phyloP scores from a whole-genome alignment of 257 asterid genomes.

The Fraxinus cuspidata region DNA sequence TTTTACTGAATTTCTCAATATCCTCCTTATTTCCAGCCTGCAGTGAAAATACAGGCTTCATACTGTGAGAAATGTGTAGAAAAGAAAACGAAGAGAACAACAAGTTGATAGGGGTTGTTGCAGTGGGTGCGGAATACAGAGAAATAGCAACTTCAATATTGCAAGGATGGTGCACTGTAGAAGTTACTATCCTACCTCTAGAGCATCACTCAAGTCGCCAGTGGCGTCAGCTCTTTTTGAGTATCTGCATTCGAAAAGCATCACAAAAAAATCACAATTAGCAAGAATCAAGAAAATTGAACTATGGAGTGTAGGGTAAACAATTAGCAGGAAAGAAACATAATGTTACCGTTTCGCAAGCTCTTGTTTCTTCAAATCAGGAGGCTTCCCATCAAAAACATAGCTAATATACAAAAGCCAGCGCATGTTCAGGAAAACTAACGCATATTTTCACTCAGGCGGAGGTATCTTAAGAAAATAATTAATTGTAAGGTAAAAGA shows the following conservation, averaged over 20 bases:
- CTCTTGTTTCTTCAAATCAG: slow-evolving; percentile 92
- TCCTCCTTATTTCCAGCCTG: slow-evolving; percentile 87
- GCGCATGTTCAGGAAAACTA: slow-evolving; percentile 10
- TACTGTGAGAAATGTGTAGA: slow-evolving; percentile 14
- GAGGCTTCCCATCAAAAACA: slow-evolving; percentile 97
- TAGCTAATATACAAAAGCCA: slow-evolving; percentile 48
- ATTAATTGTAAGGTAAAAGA: slow-evolving; percentile 4
- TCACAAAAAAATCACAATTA: slow-evolving; percentile 13
- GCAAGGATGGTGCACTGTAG: not conserved
- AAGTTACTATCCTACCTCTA: slow-evolving; percentile 56
- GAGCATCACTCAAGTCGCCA: slow-evolving; percentile 71
- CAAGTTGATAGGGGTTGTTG: not conserved
- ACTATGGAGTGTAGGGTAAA: slow-evolving; percentile 18
- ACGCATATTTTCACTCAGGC: not conserved
- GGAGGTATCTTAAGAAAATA: not conserved
- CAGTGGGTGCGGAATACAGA: slow-evolving; percentile 4
- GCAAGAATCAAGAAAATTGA: slow-evolving; percentile 9
- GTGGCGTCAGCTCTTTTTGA: slow-evolving; percentile 93
- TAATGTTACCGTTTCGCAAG: slow-evolving; percentile 85
- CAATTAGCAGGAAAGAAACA: slow-evolving; percentile 22
- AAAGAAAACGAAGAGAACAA: slow-evolving; percentile 18
- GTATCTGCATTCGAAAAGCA: slow-evolving; percentile 49
- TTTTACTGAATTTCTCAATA: slow-evolving; percentile 91
- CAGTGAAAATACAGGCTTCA: slow-evolving; percentile 27
- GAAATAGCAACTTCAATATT: slow-evolving; percentile 7